Base-by-base conservation (phyloP, 176 grass and related monocot species). In the Lolium multiflorum region DNA sequence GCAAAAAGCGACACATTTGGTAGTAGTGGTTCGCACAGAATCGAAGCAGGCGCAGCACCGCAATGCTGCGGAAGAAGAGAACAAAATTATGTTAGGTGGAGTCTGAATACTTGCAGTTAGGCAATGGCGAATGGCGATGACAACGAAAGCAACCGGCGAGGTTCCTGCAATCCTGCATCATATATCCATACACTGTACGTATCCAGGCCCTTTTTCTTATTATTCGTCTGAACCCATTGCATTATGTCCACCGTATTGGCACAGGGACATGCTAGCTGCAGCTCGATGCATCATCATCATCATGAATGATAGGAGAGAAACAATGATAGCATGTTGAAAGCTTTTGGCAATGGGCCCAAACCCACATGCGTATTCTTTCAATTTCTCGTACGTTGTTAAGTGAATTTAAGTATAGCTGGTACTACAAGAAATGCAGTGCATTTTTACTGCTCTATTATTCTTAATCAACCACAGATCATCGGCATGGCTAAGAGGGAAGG, bases 61-160 rank as follows among this genome's bases (percentile, higher is more conserved):
- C 69, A 74, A 20, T 37, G 49, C 0, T 22, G 78, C 22, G 12
- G 71, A 35, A 43, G 38, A 89, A 71, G 62, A 67, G 43, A 77
- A 86, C 62, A 86, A 13, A 13, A 1, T 52, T 3, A 25, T 49
- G 73, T 83, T 90, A 5, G 74, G 79, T 79, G 74, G 78, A 69
- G 46, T 3, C 22, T 35, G 5, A 55, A 52, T 17, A 81, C 31
- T 22, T 46, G 48, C 56, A 49, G 7, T 12, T 16, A 54, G 76
- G 31, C 63, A 35, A 60, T 4, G 18, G 26, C 72, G 51, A 52
- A 28, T 31, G 3, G 4, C 22, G 22, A 62, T 39, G 65, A 49
- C 2, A 39, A 4, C 4, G 48, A 50, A 50, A 50, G 48, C 48
- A 3, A 50, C 48, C 11, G 48, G 1, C 2, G 48, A 50, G 48